Evolutionary conservation across 2,329 filamentous ascomycete genomes (phyloP).

Genomic region (Furcasterigmium sp.): DNA sequence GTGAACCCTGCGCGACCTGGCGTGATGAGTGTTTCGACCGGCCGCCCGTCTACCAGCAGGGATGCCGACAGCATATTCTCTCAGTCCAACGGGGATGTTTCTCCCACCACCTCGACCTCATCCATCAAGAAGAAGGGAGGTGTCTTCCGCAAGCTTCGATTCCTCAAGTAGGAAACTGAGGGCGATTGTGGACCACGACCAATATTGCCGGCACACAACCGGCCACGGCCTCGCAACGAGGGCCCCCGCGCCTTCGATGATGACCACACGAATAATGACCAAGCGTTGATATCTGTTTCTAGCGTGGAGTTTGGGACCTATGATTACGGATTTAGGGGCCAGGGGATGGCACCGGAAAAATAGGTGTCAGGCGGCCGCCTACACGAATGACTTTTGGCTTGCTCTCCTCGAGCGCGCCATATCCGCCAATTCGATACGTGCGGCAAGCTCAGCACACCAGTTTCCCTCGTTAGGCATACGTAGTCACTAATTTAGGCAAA

Average conservation of each 20-base stretch:
- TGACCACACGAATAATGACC: background rate
- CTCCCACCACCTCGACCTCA: constrained; percentile 6
- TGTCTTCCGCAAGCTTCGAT: constrained; percentile 8
- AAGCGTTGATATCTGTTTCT: background rate
- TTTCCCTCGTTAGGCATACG: too few relatives aligned
- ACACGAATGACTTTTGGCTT: background rate
- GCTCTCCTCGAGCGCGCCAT: too few relatives aligned
- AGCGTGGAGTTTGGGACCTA: background rate
- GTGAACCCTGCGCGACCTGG: constrained; percentile 5
- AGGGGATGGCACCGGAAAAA: background rate
- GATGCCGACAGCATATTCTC: constrained; percentile 33
- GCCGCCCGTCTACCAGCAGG: constrained; percentile 17
- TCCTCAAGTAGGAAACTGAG: constrained; percentile 7
- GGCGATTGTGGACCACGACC: background rate
- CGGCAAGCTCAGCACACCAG: too few relatives aligned
- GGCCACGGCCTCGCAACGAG: background rate
- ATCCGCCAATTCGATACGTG: too few relatives aligned
- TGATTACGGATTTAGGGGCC: background rate
- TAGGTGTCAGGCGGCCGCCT: background rate
- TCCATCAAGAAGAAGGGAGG: constrained; percentile 1
- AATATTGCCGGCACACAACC: background rate
- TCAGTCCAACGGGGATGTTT: constrained; percentile 15
- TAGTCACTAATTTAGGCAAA: background rate
- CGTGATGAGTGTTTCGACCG: constrained; percentile 6
- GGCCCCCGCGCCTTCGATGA: background rate